phyloP scores from a whole-genome alignment of 306 rosid genomes.

The Pyrus pyrifolia region DNA sequence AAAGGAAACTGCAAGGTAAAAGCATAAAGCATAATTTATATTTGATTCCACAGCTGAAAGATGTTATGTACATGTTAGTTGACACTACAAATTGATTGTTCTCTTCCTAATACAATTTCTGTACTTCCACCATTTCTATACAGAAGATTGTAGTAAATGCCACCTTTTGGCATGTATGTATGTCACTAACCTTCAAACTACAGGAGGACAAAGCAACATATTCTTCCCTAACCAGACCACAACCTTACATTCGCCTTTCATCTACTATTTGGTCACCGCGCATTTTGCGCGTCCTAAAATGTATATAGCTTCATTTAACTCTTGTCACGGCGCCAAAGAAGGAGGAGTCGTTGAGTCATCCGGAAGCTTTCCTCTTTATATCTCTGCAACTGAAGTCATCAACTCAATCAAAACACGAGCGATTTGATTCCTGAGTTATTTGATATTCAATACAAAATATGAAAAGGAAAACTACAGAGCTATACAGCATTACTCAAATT shows the following conservation, averaged over 20 bases:
- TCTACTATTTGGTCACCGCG: constrained; percentile 5
- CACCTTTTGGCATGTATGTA: constrained; percentile 5
- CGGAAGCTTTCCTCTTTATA: background rate
- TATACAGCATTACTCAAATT: background rate
- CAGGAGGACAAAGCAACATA: background rate
- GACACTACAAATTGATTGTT: constrained; percentile 20
- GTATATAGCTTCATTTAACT: constrained; percentile 16
- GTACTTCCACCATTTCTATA: constrained; percentile 31
- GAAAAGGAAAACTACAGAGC: background rate
- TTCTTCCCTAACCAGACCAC: background rate
- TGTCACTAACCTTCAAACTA: constrained; percentile 1
- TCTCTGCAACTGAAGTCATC: background rate
- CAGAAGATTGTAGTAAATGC: constrained; percentile 23
- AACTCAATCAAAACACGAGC: background rate
- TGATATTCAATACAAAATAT: background rate
- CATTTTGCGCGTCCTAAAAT: constrained; percentile 3
- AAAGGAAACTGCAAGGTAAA: background rate
- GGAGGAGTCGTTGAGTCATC: background rate
- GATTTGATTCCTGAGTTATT: constrained; percentile 16
- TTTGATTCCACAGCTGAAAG: constrained; percentile 1
- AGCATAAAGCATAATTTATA: background rate
- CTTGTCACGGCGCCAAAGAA: background rate
- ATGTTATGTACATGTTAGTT: constrained; percentile 33
- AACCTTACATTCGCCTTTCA: background rate
- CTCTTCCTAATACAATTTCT: constrained; percentile 19